Conservation (phyloP, 495 filamentous ascomycete species). For the Thozetella sp. region DNA sequence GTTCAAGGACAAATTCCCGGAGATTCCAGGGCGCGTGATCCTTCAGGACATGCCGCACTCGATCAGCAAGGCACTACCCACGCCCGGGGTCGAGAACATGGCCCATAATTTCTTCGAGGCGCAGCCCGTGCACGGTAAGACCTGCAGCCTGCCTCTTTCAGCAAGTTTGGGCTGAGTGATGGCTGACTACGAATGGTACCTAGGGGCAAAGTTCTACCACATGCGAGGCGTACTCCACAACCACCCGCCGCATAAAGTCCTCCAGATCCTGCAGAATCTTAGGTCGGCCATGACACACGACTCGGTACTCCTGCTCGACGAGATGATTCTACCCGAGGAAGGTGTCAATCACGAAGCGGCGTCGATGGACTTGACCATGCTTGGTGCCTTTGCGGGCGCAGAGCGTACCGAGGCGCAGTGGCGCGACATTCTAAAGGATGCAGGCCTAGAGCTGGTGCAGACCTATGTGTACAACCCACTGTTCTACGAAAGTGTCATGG, state of each 20-base stretch:
- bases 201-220: slow-evolving; percentile 38
- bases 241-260: slow-evolving; percentile 20
- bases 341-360: slow-evolving; percentile 20
- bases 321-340: slow-evolving; percentile 35
- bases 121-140: slow-evolving; percentile 49
- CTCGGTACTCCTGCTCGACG: slow-evolving; percentile 41
- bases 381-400: slow-evolving; percentile 33
- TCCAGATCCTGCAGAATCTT: slow-evolving; percentile 23
- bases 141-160: background rate
- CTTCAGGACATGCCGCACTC: slow-evolving; percentile 54
- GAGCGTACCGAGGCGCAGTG: slow-evolving; percentile 44
- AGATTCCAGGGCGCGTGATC: slow-evolving; percentile 44
- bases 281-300: slow-evolving; percentile 32
- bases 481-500: slow-evolving; percentile 14
- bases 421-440: slow-evolving; percentile 28
- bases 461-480: slow-evolving; percentile 21
- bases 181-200: no score
- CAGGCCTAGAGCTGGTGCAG: slow-evolving; percentile 46
- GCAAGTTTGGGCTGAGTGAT: no score
- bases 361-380: slow-evolving; percentile 41
- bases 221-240: slow-evolving; percentile 32
- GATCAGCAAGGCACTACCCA: slow-evolving; percentile 23
- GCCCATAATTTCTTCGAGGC: slow-evolving; percentile 51
- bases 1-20: slow-evolving; percentile 42
- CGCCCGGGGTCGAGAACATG: slow-evolving; percentile 46